Percentiles rank a stretch among this genome's conserved stretches.
phyloP scores from a whole-genome alignment of 352 stramenopile genomes.

The Phytophthora sp. region DNA sequence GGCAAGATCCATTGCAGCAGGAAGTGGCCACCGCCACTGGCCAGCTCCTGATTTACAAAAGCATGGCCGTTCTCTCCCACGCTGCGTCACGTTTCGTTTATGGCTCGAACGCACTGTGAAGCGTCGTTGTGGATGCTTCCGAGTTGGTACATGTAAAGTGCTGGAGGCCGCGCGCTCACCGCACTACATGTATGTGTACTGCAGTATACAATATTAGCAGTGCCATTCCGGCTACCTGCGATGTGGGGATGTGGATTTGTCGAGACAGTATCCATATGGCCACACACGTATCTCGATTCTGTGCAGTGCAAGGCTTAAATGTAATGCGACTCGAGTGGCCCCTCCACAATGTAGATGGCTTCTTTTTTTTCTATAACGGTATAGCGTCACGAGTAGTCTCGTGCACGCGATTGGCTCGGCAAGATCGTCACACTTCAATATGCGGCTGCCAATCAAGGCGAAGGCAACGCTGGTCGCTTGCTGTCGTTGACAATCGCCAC shows the following conservation, averaged over 20 bases:
- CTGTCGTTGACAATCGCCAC: too few species aligned
- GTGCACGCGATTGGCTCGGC: constrained; percentile 22
- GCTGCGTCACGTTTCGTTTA: constrained; percentile 12
- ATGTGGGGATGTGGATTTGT: too few species aligned
- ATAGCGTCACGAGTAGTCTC: constrained; percentile 9
- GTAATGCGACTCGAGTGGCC: too few species aligned
- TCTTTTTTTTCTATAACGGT: constrained; percentile 2
- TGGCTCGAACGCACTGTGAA: constrained; percentile 31
- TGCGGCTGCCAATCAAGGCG: not conserved
- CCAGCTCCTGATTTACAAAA: constrained; percentile 17
- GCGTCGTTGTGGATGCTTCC: constrained; percentile 19
- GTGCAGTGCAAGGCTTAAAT: too few species aligned
- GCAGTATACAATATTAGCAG: too few species aligned
- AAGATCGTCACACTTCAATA: constrained; percentile 25
- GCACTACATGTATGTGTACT: too few species aligned
- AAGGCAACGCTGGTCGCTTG: too few species aligned
- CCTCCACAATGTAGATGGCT: too few species aligned
- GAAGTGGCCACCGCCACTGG: not conserved
- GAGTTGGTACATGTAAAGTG: not conserved
- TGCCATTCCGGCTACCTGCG: too few species aligned
- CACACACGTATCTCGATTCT: too few species aligned
- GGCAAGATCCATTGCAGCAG: not conserved
- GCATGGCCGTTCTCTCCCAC: constrained; percentile 35
- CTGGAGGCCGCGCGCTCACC: too few species aligned
- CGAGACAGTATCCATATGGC: not conserved